phyloP scores from a whole-genome alignment of 345 rosid species.

The Noccaea bulbosa region DNA sequence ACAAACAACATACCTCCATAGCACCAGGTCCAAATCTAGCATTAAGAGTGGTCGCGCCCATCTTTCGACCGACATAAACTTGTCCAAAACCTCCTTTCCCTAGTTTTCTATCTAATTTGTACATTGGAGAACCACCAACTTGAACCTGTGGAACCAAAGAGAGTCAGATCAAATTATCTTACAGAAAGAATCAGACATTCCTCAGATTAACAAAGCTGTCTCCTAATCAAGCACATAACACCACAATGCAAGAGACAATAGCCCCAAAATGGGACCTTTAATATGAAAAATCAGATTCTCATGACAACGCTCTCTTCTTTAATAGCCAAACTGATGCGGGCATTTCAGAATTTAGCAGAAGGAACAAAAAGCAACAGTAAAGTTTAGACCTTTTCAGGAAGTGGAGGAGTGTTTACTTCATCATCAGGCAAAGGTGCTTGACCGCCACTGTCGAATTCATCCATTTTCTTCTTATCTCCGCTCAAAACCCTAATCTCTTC shows the following conservation, averaged over 20 bases:
- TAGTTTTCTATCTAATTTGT: constrained; percentile 75
- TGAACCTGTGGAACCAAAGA: constrained; percentile 59
- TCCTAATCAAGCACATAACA: constrained; percentile 12
- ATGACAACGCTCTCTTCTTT: not conserved
- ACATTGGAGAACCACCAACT: constrained; percentile 85
- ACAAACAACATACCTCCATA: constrained; percentile 56
- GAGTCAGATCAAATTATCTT: not conserved
- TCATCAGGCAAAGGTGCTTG: constrained; percentile 77
- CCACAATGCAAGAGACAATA: constrained; percentile 26
- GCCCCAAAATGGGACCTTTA: not conserved
- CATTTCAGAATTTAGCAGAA: not conserved
- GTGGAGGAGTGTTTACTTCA: constrained; percentile 84
- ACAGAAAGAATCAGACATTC: not conserved
- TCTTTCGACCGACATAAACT: constrained; percentile 85
- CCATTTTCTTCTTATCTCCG: constrained; percentile 57
- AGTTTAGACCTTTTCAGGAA: constrained; percentile 76
- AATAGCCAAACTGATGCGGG: not conserved
- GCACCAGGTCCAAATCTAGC: constrained; percentile 82
- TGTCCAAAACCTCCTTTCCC: constrained; percentile 99
- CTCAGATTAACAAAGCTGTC: not conserved
- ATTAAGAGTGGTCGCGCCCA: constrained; percentile 45
- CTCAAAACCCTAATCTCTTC: constrained; percentile 34
- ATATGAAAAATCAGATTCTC: no score
- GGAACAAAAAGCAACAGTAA: not conserved
- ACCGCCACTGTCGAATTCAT: constrained; percentile 73